A percentile compares a stretch with the other conserved stretches of the same genome.
Evolutionary conservation across 1,139 yeast species (phyloP).

Genomic region (Sugiyamaella paludigena): DNA sequence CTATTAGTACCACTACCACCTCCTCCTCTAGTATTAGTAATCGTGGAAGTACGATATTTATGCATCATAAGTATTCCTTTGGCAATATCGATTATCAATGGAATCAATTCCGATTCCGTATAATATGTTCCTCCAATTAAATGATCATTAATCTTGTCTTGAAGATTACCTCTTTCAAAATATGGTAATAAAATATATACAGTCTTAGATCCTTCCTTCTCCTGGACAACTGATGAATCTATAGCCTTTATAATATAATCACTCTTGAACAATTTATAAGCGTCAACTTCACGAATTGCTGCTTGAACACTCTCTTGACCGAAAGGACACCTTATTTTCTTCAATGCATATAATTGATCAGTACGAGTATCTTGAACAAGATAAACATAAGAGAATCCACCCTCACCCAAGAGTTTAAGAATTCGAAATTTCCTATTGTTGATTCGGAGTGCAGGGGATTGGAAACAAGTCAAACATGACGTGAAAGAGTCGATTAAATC

Average conservation of each 20-base stretch:
- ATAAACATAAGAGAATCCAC: slow-evolving; percentile 88
- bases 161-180: slow-evolving; percentile 68
- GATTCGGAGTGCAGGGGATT: slow-evolving; percentile 38
- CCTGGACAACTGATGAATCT: slow-evolving; percentile 70
- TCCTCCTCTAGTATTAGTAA: slow-evolving; percentile 43
- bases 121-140: slow-evolving; percentile 54
- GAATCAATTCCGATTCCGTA: slow-evolving; percentile 60
- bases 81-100: slow-evolving; percentile 65
- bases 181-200: slow-evolving; percentile 79
- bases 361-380: slow-evolving; percentile 55
- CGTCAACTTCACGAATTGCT: slow-evolving; percentile 75
- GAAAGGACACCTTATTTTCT: slow-evolving; percentile 86
- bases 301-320: slow-evolving; percentile 71
- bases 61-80: slow-evolving; percentile 78
- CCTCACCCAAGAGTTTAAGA: slow-evolving; percentile 77
- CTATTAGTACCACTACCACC: slow-evolving; percentile 32
- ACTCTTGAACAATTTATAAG: slow-evolving; percentile 65
- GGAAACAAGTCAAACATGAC: slow-evolving; percentile 41
- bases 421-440: slow-evolving; percentile 44
- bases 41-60: no score
- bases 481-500: slow-evolving; percentile 34
- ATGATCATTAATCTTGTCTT: slow-evolving; percentile 67
- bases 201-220: slow-evolving; percentile 73
- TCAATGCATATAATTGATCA: slow-evolving; percentile 64
- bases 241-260: slow-evolving; percentile 68